Conservation (phyloP, 345 rosid species). For the Psidium friedrichsthalianum region DNA sequence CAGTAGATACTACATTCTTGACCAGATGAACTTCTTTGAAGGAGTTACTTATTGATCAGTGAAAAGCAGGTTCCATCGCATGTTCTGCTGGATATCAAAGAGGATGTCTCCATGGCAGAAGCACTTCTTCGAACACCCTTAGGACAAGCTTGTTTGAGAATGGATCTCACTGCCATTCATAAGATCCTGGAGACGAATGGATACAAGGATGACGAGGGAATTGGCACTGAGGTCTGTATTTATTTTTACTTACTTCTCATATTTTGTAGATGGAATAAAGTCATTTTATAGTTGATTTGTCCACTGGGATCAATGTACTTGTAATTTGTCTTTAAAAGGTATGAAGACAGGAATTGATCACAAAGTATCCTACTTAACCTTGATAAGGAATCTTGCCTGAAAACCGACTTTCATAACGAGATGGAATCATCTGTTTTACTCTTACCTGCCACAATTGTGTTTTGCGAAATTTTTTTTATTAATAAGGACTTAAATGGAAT, state of each 20-base stretch:
- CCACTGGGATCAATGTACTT: neutral
- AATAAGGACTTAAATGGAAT: neutral
- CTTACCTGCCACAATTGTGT: neutral
- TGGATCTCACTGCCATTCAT: slow-evolving; percentile 34
- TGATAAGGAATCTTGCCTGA: neutral
- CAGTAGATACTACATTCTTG: neutral
- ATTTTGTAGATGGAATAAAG: neutral
- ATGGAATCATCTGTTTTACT: neutral
- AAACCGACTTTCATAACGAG: neutral
- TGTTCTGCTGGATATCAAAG: slow-evolving; percentile 22
- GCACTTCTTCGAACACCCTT: slow-evolving; percentile 18
- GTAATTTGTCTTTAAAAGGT: neutral
- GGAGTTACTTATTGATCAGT: neutral
- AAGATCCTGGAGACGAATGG: slow-evolving; percentile 33
- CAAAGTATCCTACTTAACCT: neutral
- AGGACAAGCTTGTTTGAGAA: slow-evolving; percentile 35
- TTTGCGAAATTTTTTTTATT: neutral
- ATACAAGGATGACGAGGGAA: slow-evolving; percentile 33
- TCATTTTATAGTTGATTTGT: neutral
- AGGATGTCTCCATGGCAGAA: slow-evolving; percentile 10
- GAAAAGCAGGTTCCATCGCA: slow-evolving; percentile 26
- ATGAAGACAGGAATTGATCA: neutral
- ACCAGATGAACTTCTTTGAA: neutral
- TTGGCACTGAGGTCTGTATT: slow-evolving; percentile 29
- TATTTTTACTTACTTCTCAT: neutral